These are phyloP conservation scores for Helenozyma baotianmanensis DNA, from an alignment of 805 yeast species.

Conservation along the genomic window DNA sequence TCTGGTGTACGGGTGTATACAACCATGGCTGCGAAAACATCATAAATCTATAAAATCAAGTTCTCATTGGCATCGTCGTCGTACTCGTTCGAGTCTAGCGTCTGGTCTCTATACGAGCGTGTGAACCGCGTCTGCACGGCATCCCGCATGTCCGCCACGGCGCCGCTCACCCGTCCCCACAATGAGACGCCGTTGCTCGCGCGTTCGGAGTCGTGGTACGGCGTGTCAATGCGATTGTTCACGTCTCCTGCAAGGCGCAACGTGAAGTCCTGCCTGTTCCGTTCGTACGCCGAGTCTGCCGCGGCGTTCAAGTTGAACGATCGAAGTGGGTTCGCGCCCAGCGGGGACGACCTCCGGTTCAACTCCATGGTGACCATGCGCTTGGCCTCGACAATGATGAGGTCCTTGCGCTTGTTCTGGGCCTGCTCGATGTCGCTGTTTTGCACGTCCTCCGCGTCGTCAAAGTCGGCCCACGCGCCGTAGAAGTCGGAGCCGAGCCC, in stretches of 20 bases:
- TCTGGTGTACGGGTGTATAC: conserved; percentile 4
- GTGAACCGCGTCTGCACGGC: conserved; percentile 15
- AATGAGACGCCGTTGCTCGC: too few species aligned
- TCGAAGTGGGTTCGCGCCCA: conserved; percentile 18
- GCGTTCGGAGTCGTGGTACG: conserved; percentile 12
- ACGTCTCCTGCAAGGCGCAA: conserved; percentile 1
- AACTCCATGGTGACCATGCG: conserved; percentile 34
- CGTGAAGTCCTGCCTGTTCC: conserved; percentile 23
- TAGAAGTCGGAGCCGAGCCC: conserved; percentile 36
- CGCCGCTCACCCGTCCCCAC: conserved; percentile 26
- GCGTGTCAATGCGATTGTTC: conserved; percentile 19
- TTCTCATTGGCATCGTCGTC: conserved; percentile 34
- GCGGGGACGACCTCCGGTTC: conserved; percentile 19
- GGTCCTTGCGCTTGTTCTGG: conserved; percentile 26
- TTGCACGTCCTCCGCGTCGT: conserved; percentile 19
- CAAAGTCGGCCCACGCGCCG: conserved; percentile 35
- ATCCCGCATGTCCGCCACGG: conserved; percentile 19
- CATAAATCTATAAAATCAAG: conserved; percentile 13
- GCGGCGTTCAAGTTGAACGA: conserved; percentile 24
- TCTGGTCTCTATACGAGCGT: conserved; percentile 21
- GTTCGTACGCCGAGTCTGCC: conserved; percentile 24
- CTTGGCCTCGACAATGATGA: conserved; percentile 40
- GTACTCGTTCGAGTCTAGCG: conserved; percentile 27
- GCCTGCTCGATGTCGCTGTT: conserved; percentile 13
- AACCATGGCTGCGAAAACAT: background rate